Base-by-base conservation (phyloP, 129 eudicot genomes). In the Lactuca sativa region DNA sequence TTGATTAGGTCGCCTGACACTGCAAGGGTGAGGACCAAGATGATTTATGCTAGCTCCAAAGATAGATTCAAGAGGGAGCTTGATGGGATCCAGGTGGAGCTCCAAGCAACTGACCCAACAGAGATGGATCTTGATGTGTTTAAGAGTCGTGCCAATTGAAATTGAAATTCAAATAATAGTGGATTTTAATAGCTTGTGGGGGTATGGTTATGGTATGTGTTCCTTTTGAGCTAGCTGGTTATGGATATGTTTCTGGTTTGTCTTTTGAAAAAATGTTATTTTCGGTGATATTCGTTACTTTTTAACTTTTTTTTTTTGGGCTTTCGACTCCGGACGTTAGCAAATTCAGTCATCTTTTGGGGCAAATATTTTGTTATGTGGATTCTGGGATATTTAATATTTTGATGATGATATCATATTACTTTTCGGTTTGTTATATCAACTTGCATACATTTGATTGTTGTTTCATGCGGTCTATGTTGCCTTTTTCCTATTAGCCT, bases 1-100 rank as follows among this genome's bases (percentile, higher is more conserved):
- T 9, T 43, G 9, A 43, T 47, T 47, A 78, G 84, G 84, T 80
- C 84, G 0, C 84, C 84, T 37, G 84, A 80, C 53, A 75, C 74
- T 0, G 77, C 84, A 32, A 63, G 62, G 40, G 80, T 80, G 60
- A 80, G 84, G 56, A 74, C 67, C 58, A 80, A 80, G 31, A 80
- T 80, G 80, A 73, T 79, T 41, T 79, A 79, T 25, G 83, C 83
- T 0, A 83, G 87, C 59, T 83, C 87, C 38, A 83, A 83, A 70
- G 87, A 83, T 10, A 58, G 82, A 47, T 83, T 86, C 86, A 86
- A 86, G 86, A 78, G 92, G 74, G 92, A 86, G 69, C 75, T 86
- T 17, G 92, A 83, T 57, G 87, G 84, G 40, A 78, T 83, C 59
- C 87, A 83, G 82, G 79, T 83, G 31, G 87, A 83, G 70, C 87